Percentiles rank a stretch among this genome's conserved stretches.
phyloP scores from a whole-genome alignment of 768 basidiomycete species.

The Pleurotus tuoliensis region DNA sequence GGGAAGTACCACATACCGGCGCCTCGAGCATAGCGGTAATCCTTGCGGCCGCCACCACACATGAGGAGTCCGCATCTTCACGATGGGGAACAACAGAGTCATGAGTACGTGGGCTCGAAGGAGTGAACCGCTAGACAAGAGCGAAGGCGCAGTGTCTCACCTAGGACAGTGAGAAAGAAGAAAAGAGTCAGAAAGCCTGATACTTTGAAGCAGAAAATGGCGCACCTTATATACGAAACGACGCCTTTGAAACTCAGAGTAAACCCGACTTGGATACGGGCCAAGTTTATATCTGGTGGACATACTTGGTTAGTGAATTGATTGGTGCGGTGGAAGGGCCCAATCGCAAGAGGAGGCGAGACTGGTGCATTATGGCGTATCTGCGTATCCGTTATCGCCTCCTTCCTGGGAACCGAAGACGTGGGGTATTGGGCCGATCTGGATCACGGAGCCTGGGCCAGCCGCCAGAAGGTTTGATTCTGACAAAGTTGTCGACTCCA shows the following conservation, averaged over 20 bases:
- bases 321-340: background rate
- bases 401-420: background rate
- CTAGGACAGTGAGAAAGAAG: too few relatives aligned
- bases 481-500: too few relatives aligned
- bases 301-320: background rate
- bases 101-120: conserved; percentile 8
- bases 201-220: background rate
- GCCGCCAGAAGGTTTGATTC: too few relatives aligned
- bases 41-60: conserved; percentile 9
- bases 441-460: too few relatives aligned
- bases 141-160: too few relatives aligned
- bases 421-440: too few relatives aligned
- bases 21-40: conserved; percentile 5
- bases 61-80: background rate
- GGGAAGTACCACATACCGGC: too few relatives aligned
- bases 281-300: background rate
- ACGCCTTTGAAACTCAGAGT: background rate
- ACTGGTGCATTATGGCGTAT: conserved; percentile 3
- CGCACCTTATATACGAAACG: background rate
- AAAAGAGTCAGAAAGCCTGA: background rate
- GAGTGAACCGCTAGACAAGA: conserved; percentile 1
- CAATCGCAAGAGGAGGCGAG: background rate
- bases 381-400: background rate
- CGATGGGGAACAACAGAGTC: background rate
- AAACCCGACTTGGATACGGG: background rate